These are phyloP conservation scores for Wickerhamomyces chaumierensis DNA, from an alignment of 805 yeast genomes.

Conservation along the genomic window DNA sequence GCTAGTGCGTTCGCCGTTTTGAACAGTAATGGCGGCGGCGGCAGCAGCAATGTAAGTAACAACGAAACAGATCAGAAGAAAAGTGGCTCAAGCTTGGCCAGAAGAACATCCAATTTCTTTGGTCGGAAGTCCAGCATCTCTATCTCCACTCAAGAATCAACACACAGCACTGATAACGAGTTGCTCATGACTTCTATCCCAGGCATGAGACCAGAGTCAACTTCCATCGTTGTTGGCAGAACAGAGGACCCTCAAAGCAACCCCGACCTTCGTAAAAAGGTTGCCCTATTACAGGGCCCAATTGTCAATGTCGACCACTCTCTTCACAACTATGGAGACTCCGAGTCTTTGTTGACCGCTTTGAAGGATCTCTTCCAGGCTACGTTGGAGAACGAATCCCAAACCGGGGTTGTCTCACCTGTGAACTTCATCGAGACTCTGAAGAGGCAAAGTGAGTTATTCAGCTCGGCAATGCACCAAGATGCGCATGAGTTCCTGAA, in stretches of 20 bases:
- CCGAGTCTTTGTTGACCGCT: slow-evolving; percentile 45
- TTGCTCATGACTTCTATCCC: slow-evolving; percentile 9
- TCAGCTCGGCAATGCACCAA: slow-evolving; percentile 90
- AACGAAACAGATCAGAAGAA: slow-evolving; percentile 6
- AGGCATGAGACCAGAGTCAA: slow-evolving; percentile 8
- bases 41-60: background rate
- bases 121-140: slow-evolving; percentile 10
- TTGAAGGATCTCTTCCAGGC: slow-evolving; percentile 80
- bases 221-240: slow-evolving; percentile 11
- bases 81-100: slow-evolving; percentile 6
- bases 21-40: background rate
- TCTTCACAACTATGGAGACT: slow-evolving; percentile 37
- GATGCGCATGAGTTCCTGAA: slow-evolving; percentile 97
- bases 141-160: too few relatives aligned
- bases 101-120: slow-evolving; percentile 20
- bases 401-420: slow-evolving; percentile 82
- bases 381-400: slow-evolving; percentile 58
- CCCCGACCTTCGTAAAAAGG: slow-evolving; percentile 65
- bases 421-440: slow-evolving; percentile 58
- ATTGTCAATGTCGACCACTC: slow-evolving; percentile 71
- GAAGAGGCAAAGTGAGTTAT: slow-evolving; percentile 73
- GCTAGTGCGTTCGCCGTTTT: background rate
- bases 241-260: slow-evolving; percentile 25
- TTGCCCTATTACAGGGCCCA: slow-evolving; percentile 74
- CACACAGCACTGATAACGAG: slow-evolving; percentile 1